phyloP scores from a whole-genome alignment of 73 alveolate species.

The Tetrahymena malaccensis region DNA sequence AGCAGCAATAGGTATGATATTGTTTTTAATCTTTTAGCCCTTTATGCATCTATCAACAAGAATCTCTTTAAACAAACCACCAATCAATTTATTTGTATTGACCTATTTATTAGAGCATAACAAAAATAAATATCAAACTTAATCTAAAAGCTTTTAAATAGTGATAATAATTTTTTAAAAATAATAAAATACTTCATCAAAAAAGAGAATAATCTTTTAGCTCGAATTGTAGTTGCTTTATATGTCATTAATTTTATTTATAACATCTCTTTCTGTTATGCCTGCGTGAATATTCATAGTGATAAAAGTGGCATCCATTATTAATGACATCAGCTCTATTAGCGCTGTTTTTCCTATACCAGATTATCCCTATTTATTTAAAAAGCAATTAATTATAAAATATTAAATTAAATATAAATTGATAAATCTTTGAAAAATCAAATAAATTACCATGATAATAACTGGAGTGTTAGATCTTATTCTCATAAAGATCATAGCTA shows the following conservation, averaged over 20 bases:
- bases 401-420: too few species aligned
- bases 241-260: constrained; percentile 16
- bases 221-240: neutral
- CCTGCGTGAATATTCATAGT: constrained; percentile 67
- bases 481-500: constrained; percentile 55
- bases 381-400: too few species aligned
- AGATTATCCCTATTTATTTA: constrained; percentile 53
- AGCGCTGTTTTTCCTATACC: constrained; percentile 73
- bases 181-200: constrained; percentile 54
- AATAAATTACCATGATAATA: constrained; percentile 46
- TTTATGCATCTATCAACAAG: neutral
- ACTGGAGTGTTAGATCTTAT: constrained; percentile 55
- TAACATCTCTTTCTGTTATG: constrained; percentile 47
- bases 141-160: too few species aligned
- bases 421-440: too few species aligned
- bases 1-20: neutral
- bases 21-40: neutral
- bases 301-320: constrained; percentile 46
- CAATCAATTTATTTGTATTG: neutral
- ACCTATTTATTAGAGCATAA: neutral
- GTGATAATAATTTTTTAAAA: too few species aligned
- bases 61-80: neutral
- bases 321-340: constrained; percentile 36
- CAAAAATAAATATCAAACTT: too few species aligned
- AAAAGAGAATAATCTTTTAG: constrained; percentile 53